A percentile compares a stretch with the other conserved stretches of the same genome.
Evolutionary conservation across 106 monocot species (phyloP).

Genomic region (Xerophyta viscosa): DNA sequence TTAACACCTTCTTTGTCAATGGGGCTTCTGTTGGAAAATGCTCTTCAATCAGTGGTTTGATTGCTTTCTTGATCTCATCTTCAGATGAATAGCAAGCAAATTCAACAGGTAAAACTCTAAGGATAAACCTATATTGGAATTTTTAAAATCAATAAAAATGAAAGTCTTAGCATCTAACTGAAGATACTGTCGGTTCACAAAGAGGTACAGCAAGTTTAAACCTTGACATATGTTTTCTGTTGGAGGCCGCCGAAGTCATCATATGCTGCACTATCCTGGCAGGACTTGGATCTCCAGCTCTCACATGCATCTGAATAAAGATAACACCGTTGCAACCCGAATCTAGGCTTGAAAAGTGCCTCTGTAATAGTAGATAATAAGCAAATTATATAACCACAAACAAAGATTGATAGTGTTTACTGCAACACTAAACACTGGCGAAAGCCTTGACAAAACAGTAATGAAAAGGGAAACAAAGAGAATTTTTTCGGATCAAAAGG

Average conservation of each 20-base stretch:
- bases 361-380: slow-evolving; percentile 28
- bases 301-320: slow-evolving; percentile 94
- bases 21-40: slow-evolving; percentile 61
- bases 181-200: too few relatives aligned
- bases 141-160: slow-evolving; percentile 4
- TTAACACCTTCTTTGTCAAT: slow-evolving; percentile 61
- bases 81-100: slow-evolving; percentile 91
- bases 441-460: not conserved
- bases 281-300: slow-evolving; percentile 61
- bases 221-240: slow-evolving; percentile 95
- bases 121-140: slow-evolving; percentile 60
- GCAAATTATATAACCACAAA: not conserved
- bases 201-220: slow-evolving; percentile 6
- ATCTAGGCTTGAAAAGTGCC: slow-evolving; percentile 88
- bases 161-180: too few relatives aligned
- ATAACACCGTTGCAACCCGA: slow-evolving; percentile 89
- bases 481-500: too few relatives aligned
- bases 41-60: slow-evolving; percentile 64
- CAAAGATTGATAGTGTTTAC: not conserved
- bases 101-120: slow-evolving; percentile 87
- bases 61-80: slow-evolving; percentile 83
- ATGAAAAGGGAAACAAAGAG: too few relatives aligned
- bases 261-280: slow-evolving; percentile 61
- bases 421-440: too few relatives aligned
- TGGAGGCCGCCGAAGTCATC: slow-evolving; percentile 66